These are phyloP conservation scores for Cronartium ribicola DNA, from an alignment of 1,284 basidiomycete genomes.

Conservation along the genomic window DNA sequence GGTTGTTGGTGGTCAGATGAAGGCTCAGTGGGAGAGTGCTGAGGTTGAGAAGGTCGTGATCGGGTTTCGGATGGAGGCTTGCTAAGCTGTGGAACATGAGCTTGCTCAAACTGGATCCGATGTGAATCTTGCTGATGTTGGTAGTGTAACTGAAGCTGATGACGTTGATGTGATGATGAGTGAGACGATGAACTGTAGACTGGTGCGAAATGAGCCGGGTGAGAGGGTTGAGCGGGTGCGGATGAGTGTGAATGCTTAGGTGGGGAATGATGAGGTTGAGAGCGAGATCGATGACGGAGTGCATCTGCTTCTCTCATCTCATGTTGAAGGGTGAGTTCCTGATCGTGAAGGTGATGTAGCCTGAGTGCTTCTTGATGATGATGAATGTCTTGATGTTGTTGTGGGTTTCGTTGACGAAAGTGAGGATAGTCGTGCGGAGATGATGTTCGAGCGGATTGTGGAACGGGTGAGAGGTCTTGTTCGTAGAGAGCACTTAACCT, in stretches of 20 bases:
- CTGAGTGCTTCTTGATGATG: not conserved
- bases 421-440: not conserved
- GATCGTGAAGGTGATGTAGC: not conserved
- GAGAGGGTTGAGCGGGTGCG: constrained; percentile 2
- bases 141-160: constrained; percentile 14
- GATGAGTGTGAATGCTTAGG: not conserved
- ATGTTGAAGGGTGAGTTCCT: not conserved
- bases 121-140: constrained; percentile 13
- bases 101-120: constrained; percentile 6
- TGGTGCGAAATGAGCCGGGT: constrained; percentile 9
- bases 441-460: not conserved
- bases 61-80: not conserved
- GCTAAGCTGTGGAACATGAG: not conserved
- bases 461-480: not conserved
- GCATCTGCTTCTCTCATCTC: not conserved
- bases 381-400: not conserved
- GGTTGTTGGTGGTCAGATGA: not conserved
- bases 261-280: constrained; percentile 1
- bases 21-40: not conserved
- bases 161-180: constrained; percentile 5
- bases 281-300: not conserved
- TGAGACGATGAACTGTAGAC: not conserved
- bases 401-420: not conserved
- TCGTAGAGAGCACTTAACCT: not conserved
- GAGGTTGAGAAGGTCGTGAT: constrained; percentile 1